Conservation (phyloP, 768 basidiomycete genomes). For the Psilocybe cubensis region DNA sequence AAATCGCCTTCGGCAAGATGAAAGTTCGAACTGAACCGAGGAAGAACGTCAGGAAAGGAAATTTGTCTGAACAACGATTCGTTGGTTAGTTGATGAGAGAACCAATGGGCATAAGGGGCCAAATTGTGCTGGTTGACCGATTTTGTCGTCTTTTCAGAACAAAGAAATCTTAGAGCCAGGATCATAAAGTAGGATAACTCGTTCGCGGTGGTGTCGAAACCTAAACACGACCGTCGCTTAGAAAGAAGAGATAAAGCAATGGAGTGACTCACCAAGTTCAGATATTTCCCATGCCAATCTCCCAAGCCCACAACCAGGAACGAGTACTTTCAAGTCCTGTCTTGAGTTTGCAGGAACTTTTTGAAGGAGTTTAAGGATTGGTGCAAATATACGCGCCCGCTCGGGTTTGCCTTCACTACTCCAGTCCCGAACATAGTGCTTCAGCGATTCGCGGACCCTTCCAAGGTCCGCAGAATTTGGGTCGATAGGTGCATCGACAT, state of each 20-base stretch:
- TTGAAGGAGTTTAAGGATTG: conserved; percentile 54
- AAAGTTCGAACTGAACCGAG: conserved; percentile 46
- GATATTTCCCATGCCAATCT: conserved; percentile 73
- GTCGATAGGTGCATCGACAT: conserved; percentile 8
- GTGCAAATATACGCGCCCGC: conserved; percentile 56
- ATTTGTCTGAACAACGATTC: conserved; percentile 54
- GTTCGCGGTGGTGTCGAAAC: conserved; percentile 61
- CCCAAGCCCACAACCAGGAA: conserved; percentile 68
- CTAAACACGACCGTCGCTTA: conserved; percentile 24
- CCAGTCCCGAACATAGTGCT: conserved; percentile 77
- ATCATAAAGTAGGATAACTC: conserved; percentile 72
- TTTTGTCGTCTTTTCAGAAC: conserved; percentile 49
- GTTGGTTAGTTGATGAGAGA: conserved; percentile 64
- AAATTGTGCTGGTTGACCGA: conserved; percentile 49
- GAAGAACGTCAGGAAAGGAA: conserved; percentile 64
- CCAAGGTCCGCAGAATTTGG: conserved; percentile 42
- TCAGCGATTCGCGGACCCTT: conserved; percentile 60
- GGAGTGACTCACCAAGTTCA: conserved; percentile 47
- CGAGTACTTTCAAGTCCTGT: conserved; percentile 46
- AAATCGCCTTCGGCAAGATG: conserved; percentile 63
- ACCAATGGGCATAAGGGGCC: conserved; percentile 69
- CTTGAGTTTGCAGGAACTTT: conserved; percentile 32
- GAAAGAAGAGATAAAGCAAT: background rate
- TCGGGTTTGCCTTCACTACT: conserved; percentile 58
- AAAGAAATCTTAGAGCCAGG: conserved; percentile 59